Conservation (phyloP, 78 protist genomes). For the Guillardia theta region DNA sequence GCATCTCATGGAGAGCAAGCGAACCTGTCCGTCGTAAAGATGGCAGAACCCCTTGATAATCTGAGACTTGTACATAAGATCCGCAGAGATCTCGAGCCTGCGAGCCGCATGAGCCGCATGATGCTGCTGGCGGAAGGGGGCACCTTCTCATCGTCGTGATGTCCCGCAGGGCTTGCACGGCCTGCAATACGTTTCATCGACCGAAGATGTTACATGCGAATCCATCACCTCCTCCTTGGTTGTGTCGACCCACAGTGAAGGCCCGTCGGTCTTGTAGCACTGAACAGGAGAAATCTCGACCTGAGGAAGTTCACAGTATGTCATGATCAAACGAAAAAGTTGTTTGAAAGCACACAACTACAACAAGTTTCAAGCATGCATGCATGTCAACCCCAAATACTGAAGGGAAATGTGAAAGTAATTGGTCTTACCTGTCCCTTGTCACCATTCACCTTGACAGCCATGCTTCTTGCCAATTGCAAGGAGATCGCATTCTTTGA, state of each 20-base stretch:
- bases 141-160: not conserved
- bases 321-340: not conserved
- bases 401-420: not conserved
- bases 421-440: not conserved
- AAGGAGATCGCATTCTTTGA: too few relatives aligned
- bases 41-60: conserved; percentile 95
- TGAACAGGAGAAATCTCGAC: not conserved
- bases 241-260: not conserved
- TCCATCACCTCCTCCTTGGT: not conserved
- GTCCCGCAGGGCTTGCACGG: not conserved
- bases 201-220: not conserved
- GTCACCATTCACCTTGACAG: not conserved
- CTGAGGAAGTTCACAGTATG: not conserved
- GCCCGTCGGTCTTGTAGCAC: not conserved
- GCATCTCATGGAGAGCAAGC: not conserved
- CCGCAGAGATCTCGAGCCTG: conserved; percentile 63
- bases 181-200: not conserved
- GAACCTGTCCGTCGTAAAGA: conserved; percentile 91
- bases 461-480: too few relatives aligned
- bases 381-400: not conserved
- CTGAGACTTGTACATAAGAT: conserved; percentile 74
- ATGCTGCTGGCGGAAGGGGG: not conserved
- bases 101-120: conserved; percentile 46
- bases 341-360: not conserved
- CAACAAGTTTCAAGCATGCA: not conserved